Conservation (phyloP, 768 basidiomycete genomes). For the Boletellus sp. region DNA sequence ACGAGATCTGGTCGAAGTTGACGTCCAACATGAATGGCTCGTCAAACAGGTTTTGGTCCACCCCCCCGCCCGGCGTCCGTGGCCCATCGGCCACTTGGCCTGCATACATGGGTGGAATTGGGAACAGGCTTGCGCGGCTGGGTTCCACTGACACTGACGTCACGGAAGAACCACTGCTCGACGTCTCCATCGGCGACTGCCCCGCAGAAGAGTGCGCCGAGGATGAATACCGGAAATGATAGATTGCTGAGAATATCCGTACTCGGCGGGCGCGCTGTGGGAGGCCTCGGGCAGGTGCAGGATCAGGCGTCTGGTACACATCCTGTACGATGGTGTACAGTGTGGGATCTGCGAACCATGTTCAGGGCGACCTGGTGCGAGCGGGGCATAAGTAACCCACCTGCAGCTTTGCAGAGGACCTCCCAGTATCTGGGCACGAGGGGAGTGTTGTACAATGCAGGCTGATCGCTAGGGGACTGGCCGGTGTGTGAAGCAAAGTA, state of each 20-base stretch:
- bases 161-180: slow-evolving; percentile 9
- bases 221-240: slow-evolving; percentile 48
- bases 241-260: slow-evolving; percentile 53
- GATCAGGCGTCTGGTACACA: slow-evolving; percentile 37
- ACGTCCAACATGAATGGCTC: slow-evolving; percentile 31
- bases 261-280: slow-evolving; percentile 26
- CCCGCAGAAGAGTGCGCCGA: slow-evolving; percentile 8
- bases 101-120: not conserved
- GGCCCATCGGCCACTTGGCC: not conserved
- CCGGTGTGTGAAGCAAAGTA: slow-evolving; percentile 31
- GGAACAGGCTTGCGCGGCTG: slow-evolving; percentile 6
- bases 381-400: slow-evolving; percentile 34
- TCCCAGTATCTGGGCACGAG: slow-evolving; percentile 67
- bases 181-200: slow-evolving; percentile 11
- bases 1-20: slow-evolving; percentile 23
- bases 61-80: not conserved
- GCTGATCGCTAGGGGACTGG: slow-evolving; percentile 22
- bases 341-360: slow-evolving; percentile 53
- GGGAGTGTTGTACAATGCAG: slow-evolving; percentile 53
- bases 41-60: slow-evolving; percentile 25
- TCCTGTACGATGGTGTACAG: slow-evolving; percentile 65
- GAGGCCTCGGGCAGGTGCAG: slow-evolving; percentile 17
- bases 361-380: not conserved
- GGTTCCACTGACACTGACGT: slow-evolving; percentile 12
- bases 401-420: slow-evolving; percentile 49